These are phyloP conservation scores for Penicillium olsonii DNA, from an alignment of 2,329 filamentous ascomycete species.

Conservation along the genomic window DNA sequence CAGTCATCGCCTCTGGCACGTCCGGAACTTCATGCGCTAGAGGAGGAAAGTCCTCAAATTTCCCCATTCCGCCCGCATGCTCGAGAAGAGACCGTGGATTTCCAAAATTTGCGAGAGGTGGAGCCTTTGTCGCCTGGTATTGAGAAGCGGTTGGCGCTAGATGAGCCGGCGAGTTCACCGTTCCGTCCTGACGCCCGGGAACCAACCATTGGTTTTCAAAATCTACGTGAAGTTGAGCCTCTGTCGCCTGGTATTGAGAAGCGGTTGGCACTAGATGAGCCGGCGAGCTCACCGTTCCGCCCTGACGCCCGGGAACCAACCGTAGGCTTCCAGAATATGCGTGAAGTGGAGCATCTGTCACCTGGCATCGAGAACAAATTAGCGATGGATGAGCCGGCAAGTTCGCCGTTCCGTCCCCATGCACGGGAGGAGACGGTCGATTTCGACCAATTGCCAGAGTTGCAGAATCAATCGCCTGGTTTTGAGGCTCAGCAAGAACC, in stretches of 20 bases:
- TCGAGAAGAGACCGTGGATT: conserved; percentile 34
- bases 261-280: conserved; percentile 15
- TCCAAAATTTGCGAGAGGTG: conserved; percentile 23
- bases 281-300: conserved; percentile 40
- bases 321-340: conserved; percentile 29
- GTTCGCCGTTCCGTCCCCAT: conserved; percentile 39
- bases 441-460: conserved; percentile 21
- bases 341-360: conserved; percentile 12
- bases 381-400: conserved; percentile 24
- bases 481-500: conserved; percentile 15
- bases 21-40: conserved; percentile 7
- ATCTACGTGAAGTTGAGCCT: conserved; percentile 15
- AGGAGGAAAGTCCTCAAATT: conserved; percentile 28
- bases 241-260: conserved; percentile 14
- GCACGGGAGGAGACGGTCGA: conserved; percentile 33
- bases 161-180: conserved; percentile 37
- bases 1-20: conserved; percentile 10
- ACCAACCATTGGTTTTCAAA: conserved; percentile 33
- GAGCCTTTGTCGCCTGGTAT: conserved; percentile 20
- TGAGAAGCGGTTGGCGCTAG: conserved; percentile 13
- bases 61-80: conserved; percentile 39
- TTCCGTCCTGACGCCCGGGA: conserved; percentile 36
- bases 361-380: conserved; percentile 15
- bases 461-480: conserved; percentile 11
- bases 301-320: conserved; percentile 29